Evolutionary conservation across 2,329 filamentous ascomycete species (phyloP).

Genomic region (Paraconiothyrium sp.): DNA sequence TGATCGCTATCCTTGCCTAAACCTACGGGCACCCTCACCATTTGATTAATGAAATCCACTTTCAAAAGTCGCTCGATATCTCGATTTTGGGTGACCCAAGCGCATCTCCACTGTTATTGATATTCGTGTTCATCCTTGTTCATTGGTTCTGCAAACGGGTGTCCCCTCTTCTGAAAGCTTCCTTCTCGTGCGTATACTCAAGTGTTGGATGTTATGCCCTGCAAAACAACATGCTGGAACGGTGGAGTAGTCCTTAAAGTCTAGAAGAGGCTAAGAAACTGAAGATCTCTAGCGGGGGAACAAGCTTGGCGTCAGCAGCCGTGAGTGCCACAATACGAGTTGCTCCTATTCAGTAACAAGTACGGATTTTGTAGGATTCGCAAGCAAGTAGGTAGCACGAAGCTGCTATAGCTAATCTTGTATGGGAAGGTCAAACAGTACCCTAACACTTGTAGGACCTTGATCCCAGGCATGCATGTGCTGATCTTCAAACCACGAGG

Average conservation of each 20-base stretch:
- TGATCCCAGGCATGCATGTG: background rate
- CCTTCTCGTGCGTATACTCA: too few relatives aligned
- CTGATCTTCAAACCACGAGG: background rate
- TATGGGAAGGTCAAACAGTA: background rate
- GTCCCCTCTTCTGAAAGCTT: too few relatives aligned
- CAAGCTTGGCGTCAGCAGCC: background rate
- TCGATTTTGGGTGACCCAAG: too few relatives aligned
- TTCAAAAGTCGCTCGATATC: too few relatives aligned
- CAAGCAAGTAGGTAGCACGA: background rate
- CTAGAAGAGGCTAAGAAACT: background rate
- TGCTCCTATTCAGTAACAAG: background rate
- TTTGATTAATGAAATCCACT: too few relatives aligned
- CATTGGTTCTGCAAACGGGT: too few relatives aligned
- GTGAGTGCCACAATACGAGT: background rate
- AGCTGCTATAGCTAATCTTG: background rate
- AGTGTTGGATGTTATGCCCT: too few relatives aligned
- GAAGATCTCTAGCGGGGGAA: background rate
- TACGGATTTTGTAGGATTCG: background rate
- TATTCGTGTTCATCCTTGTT: too few relatives aligned
- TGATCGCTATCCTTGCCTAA: too few relatives aligned
- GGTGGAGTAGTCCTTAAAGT: background rate
- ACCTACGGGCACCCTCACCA: too few relatives aligned
- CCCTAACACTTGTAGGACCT: background rate
- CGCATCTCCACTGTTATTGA: too few relatives aligned
- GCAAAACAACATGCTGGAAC: background rate